phyloP scores from a whole-genome alignment of 83 land plant species.

The Isoetes engelmannii region DNA sequence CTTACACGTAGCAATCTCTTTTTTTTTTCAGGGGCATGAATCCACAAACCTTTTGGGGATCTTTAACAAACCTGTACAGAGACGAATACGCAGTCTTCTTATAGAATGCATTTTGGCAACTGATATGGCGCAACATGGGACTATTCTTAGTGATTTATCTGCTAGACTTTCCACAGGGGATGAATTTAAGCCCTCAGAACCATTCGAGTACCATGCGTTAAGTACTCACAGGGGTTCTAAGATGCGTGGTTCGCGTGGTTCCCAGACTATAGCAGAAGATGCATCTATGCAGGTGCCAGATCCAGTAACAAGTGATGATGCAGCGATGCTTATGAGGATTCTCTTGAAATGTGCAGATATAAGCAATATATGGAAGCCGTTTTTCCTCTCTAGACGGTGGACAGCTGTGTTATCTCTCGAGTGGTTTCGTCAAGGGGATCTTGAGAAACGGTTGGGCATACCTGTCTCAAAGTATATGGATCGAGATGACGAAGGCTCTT shows the following conservation, averaged over 20 bases:
- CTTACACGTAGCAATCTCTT: background rate
- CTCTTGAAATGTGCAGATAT: slow-evolving; percentile 5
- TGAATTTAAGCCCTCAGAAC: background rate
- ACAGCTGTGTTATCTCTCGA: background rate
- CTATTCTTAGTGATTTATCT: background rate
- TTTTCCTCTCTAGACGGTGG: background rate
- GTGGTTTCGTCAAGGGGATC: slow-evolving; percentile 7
- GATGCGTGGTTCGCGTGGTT: too few relatives aligned
- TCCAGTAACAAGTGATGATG: background rate
- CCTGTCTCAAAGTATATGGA: slow-evolving; percentile 1
- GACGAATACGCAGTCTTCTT: slow-evolving; percentile 1
- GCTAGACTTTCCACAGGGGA: background rate
- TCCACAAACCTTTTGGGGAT: slow-evolving; percentile 3
- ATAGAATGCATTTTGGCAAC: slow-evolving; percentile 4
- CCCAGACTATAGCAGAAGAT: too few relatives aligned
- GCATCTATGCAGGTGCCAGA: background rate
- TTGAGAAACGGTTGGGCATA: slow-evolving; percentile 2
- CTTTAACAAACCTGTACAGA: background rate
- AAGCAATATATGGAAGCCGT: slow-evolving; percentile 2
- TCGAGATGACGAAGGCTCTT: background rate
- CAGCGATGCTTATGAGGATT: background rate
- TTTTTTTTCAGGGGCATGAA: background rate
- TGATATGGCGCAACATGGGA: background rate
- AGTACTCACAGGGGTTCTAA: too few relatives aligned
- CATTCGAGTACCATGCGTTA: background rate